Evolutionary conservation across 768 basidiomycete genomes (phyloP).

Genomic region (Boletus pseudo-olivaceus): DNA sequence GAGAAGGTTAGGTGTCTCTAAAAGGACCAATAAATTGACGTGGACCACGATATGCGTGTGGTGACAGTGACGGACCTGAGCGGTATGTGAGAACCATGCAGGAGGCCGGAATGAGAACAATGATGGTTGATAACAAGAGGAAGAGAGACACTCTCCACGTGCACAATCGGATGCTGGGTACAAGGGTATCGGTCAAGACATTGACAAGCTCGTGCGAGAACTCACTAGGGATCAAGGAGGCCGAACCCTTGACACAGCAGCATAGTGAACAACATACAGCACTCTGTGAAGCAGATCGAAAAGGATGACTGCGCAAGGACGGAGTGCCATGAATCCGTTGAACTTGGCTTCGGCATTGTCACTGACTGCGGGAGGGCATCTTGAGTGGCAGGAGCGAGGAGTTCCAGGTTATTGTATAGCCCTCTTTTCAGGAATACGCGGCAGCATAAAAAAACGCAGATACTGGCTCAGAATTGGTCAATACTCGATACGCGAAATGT

Average conservation of each 20-base stretch:
- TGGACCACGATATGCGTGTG: not conserved
- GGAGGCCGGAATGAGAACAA: conserved; percentile 65
- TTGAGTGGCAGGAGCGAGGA: conserved; percentile 37
- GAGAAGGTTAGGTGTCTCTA: conserved; percentile 27
- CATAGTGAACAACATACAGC: conserved; percentile 66
- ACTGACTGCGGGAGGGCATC: conserved; percentile 23
- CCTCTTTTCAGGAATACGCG: conserved; percentile 54
- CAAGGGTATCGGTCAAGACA: not conserved
- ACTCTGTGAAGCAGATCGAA: conserved; percentile 70
- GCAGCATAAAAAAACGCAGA: conserved; percentile 52
- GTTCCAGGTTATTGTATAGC: conserved; percentile 58
- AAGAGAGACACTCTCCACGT: conserved; percentile 70
- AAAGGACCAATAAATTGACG: not conserved
- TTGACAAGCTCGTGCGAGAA: conserved; percentile 9
- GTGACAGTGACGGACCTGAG: conserved; percentile 18
- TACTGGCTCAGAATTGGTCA: conserved; percentile 32
- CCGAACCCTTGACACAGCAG: conserved; percentile 67
- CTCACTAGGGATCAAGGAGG: conserved; percentile 53
- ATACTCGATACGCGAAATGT: not conserved
- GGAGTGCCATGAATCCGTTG: conserved; percentile 45
- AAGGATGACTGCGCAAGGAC: conserved; percentile 57
- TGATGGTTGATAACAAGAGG: conserved; percentile 55
- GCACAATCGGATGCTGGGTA: conserved; percentile 52
- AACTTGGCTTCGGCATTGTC: conserved; percentile 18
- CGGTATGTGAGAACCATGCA: conserved; percentile 54